Percentiles rank a stretch among this genome's conserved stretches.
Evolutionary conservation across 345 rosid species (phyloP).

Genomic region (Mangifera indica): DNA sequence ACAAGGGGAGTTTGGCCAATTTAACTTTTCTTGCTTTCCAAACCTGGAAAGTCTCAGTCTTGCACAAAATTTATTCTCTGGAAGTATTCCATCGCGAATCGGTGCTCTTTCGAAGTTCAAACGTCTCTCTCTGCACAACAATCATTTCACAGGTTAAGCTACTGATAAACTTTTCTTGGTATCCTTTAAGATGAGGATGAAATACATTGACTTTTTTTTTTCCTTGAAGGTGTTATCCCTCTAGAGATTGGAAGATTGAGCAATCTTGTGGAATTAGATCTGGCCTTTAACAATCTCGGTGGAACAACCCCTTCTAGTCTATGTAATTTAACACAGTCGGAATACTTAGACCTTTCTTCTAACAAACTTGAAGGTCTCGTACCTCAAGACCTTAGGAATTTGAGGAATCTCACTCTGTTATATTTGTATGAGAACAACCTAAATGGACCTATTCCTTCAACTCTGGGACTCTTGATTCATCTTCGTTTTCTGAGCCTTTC

Average conservation of each 20-base stretch:
- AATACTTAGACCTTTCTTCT: not conserved
- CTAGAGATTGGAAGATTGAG: not conserved
- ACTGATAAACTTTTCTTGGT: not conserved
- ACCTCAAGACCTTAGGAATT: not conserved
- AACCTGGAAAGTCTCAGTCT: not conserved
- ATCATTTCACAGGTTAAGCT: not conserved
- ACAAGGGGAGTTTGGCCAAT: not conserved
- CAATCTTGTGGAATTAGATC: not conserved
- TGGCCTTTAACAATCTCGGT: not conserved
- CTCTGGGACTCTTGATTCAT: not conserved
- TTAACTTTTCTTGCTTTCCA: conserved; percentile 9
- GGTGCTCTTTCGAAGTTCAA: not conserved
- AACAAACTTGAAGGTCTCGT: not conserved
- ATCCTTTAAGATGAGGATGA: no score
- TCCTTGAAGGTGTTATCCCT: not conserved
- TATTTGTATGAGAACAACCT: not conserved
- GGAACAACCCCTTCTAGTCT: not conserved
- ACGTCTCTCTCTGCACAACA: not conserved
- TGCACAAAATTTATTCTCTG: not conserved
- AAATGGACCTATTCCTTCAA: not conserved
- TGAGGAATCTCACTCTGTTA: not conserved
- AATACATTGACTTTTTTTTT: no score
- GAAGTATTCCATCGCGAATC: not conserved
- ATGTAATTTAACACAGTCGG: not conserved
- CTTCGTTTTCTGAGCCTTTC: not conserved